Evolutionary conservation across 106 monocot species (phyloP).

Genomic region (Hemerocallis citrina): DNA sequence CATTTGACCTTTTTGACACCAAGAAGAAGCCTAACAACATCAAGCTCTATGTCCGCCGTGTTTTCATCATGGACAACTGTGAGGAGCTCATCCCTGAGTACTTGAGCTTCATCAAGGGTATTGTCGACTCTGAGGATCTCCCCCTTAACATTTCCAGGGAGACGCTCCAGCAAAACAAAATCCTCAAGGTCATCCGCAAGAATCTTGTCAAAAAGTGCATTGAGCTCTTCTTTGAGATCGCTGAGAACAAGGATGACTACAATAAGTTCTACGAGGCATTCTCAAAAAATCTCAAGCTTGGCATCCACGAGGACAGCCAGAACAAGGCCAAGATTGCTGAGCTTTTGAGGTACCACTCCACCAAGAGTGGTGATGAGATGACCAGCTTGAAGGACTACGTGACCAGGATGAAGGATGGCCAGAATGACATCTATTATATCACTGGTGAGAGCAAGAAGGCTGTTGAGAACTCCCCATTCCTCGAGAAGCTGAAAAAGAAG

Average conservation of each 20-base stretch:
- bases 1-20: conserved; percentile 61
- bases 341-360: conserved; percentile 60
- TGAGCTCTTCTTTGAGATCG: conserved; percentile 13
- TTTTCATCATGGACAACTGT: conserved; percentile 78
- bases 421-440: conserved; percentile 64
- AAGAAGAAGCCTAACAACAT: conserved; percentile 68
- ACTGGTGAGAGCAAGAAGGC: conserved; percentile 79
- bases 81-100: conserved; percentile 64
- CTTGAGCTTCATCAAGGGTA: conserved; percentile 57
- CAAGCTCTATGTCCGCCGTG: conserved; percentile 60
- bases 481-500: conserved; percentile 62
- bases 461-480: conserved; percentile 67
- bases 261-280: conserved; percentile 12
- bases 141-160: conserved; percentile 69
- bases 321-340: conserved; percentile 57
- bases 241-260: conserved; percentile 18
- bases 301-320: conserved; percentile 34
- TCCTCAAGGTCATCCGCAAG: conserved; percentile 73
- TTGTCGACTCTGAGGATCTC: conserved; percentile 71
- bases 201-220: conserved; percentile 70
- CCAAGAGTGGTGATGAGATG: conserved; percentile 66
- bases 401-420: conserved; percentile 71
- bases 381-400: conserved; percentile 77
- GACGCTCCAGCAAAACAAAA: conserved; percentile 69
- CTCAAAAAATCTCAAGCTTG: conserved; percentile 17